Base-by-base conservation (phyloP, 73 alveolate genomes). In the Paramecium primaurelia region DNA sequence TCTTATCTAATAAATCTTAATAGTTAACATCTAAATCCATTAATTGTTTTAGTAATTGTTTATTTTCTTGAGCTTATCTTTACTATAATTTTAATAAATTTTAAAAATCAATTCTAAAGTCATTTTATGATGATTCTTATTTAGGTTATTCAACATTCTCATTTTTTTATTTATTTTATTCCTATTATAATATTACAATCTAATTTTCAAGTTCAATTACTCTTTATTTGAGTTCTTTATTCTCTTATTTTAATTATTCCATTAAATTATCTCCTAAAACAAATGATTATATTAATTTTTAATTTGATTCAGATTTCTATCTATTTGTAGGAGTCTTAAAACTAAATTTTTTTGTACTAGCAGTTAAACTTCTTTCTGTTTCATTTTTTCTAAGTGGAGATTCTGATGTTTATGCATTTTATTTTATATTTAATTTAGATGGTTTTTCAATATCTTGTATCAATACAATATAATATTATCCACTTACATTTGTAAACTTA, bases 391-490 rank as follows among this genome's bases (percentile, higher is more conserved):
- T 54, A 11, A 25, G 47, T 28, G 84, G 84, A 9, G 88, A 75
- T 12, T 42, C 60, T 36, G 34, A 30, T 11, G 34, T 34, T 75
- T 36, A 75, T 10, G 32, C 38, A 38, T 75, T 42, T 28, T 80
- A 80, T 80, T 80, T 80, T 25, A 80, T 80, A 18, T 47, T 49
- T 47, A 80, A 80, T 80, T 80, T 45, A 9, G 71, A 40, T 20
- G 91, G 91, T 80, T 80, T 80, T 47, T 80, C 91, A 3, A 26
- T 77, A 45, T 80, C 77, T 42, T 40, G 51, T 28, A 80, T 25
- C 32, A 80, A 16, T 5, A 80, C 75, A 26, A 80, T 80, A 10
- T 45, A 80, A 36, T 80, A 80, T 28, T 28, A 45, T 80, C 91
- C 91, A 26, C 51, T 42, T 26, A 80, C 32, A 49, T 80, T 28